Conservation (phyloP, 2,329 filamentous ascomycete species). For the Penicillium sp. region DNA sequence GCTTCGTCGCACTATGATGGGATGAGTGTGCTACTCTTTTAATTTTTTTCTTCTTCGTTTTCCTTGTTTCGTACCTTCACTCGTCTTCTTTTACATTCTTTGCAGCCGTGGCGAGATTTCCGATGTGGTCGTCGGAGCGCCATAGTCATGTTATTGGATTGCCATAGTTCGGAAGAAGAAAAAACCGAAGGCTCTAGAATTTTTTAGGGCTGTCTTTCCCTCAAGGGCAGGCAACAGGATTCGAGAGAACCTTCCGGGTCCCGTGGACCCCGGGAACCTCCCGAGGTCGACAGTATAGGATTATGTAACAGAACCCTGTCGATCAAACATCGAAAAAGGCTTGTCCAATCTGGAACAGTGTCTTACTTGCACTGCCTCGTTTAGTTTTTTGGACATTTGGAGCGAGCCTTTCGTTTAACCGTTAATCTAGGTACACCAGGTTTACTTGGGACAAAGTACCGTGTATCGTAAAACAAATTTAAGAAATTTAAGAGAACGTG, state of each 20-base stretch:
- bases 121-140: constrained; percentile 30
- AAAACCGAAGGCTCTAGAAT: neutral
- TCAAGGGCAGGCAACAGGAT: constrained; percentile 20
- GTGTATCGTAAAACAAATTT: neutral
- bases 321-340: constrained; percentile 17
- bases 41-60: neutral
- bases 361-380: constrained; percentile 16
- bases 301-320: constrained; percentile 19
- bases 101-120: constrained; percentile 31
- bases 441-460: neutral
- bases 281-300: neutral
- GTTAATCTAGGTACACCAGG: neutral
- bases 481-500: neutral
- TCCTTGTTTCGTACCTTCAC: constrained; percentile 24
- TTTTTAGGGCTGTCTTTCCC: neutral
- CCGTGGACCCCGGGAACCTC: neutral
- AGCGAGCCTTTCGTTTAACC: neutral
- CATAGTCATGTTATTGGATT: constrained; percentile 18
- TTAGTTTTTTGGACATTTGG: neutral
- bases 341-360: constrained; percentile 20
- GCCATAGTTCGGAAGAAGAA: constrained; percentile 5
- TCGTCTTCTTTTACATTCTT: constrained; percentile 29
- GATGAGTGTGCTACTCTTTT: neutral
- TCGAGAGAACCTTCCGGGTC: neutral
- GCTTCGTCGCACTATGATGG: constrained; percentile 26